These are phyloP conservation scores for Paecilomyces fulvus DNA, from an alignment of 2,329 filamentous ascomycete species.

Conservation along the genomic window DNA sequence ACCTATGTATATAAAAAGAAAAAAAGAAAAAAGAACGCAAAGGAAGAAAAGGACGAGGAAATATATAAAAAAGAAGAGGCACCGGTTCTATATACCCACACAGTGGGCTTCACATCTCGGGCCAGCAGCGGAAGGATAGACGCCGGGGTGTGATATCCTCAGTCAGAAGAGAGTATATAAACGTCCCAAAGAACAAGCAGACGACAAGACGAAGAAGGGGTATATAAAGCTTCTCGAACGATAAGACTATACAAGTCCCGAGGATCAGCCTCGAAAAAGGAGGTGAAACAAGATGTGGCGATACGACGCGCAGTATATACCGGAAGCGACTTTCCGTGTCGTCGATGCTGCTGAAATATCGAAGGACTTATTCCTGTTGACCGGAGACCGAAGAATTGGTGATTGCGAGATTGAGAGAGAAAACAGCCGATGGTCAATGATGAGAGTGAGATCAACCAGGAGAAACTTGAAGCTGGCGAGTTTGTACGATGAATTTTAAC, in stretches of 20 bases:
- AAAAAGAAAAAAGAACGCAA: neutral
- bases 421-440: neutral
- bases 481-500: neutral
- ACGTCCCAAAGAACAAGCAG: neutral
- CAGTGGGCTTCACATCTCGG: neutral
- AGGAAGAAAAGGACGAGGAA: neutral
- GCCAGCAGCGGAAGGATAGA: neutral
- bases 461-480: neutral
- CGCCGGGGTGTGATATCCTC: neutral
- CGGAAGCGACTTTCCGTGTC: neutral
- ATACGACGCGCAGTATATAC: neutral
- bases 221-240: neutral
- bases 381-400: neutral
- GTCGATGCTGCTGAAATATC: neutral
- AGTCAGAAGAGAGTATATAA: neutral
- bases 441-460: neutral
- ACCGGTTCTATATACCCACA: neutral
- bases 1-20: neutral
- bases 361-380: neutral
- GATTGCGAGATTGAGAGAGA: neutral
- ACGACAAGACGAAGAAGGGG: neutral
- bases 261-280: neutral
- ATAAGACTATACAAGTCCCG: neutral
- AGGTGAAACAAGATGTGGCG: neutral
- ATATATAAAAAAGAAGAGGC: neutral